Evolutionary conservation across 2,329 filamentous ascomycete species (phyloP), one percentile per base, ranked within the genome.

Genomic region (Talaromyces sp.): DNA sequence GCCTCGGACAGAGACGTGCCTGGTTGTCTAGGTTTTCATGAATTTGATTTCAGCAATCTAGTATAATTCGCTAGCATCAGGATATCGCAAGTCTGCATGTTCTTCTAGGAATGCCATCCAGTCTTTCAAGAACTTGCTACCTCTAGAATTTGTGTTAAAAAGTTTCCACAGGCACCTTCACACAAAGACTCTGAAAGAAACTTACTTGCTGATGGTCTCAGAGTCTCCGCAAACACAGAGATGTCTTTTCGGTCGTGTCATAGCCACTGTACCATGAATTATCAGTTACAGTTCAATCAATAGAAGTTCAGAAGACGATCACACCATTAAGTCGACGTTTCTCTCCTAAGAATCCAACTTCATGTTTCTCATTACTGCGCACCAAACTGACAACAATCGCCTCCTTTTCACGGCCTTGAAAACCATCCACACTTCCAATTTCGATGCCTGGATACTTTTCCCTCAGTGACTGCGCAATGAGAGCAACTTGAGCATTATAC

Each of bases 321-420:
- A 45, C 13, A 96, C 92, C 94, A 75, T 99, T 99, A 69, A 99
- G 81, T 68, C 95, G 86, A 68, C 95, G 86, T 83, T 93, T 96
- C 80, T 99, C 95, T 15, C 88, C 92, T 43, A 99, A 80, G 73
- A 99, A 99, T 10, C 95, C 95, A 15, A 98, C 93, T 75, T 98
- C 93, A 60, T 89, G 87, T 58, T 93, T 87, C 6, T 87, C 70
- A 75, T 99, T 99, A 78, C 93, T 97, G 69, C 95, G 86, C 64
- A 99, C 95, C n/a, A 98, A 85, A 77, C 90, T 96, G 61, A 99
- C 89, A 45, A 99, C 86, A 17, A 99, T 89, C 2, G 92, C 95
- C 77, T 99, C 95, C 78, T 99, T 99, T 78, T 99, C 95, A 19
- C 95, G 87, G 39, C 95, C 95, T 77, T 99, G 95, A 75, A 99